A percentile compares a stretch with the other conserved stretches of the same genome.
Conservation (phyloP, 2,329 filamentous ascomycete genomes). For the Penicillium sp. region DNA sequence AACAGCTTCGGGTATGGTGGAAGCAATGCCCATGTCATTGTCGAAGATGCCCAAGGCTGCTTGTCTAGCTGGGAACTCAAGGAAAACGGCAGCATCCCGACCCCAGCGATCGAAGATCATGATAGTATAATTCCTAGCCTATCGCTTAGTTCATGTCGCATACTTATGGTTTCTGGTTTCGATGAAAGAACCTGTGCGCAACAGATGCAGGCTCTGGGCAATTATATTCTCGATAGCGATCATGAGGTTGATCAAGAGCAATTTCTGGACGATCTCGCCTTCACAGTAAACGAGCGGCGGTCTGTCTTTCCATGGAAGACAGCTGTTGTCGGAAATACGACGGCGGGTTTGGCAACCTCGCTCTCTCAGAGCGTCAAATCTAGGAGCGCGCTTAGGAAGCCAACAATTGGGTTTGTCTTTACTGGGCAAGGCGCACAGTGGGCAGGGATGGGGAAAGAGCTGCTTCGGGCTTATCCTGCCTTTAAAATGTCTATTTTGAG, state of each 20-base stretch:
- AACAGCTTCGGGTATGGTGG: conserved; percentile 50
- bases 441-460: conserved; percentile 30
- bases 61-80: conserved; percentile 1
- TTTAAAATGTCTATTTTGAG: neutral
- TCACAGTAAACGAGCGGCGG: conserved; percentile 22
- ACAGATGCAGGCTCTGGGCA: conserved; percentile 9
- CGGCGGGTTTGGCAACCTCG: neutral
- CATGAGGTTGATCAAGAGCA: neutral
- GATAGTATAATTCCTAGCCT: neutral
- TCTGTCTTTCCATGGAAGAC: conserved; percentile 20
- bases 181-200: conserved; percentile 20
- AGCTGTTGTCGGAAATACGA: conserved; percentile 7
- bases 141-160: neutral
- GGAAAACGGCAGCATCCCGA: neutral
- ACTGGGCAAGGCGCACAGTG: conserved; percentile 40
- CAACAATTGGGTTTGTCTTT: conserved; percentile 27
- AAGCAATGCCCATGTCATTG: conserved; percentile 46
- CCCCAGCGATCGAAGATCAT: neutral
- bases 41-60: conserved; percentile 29
- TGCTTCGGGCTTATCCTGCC: conserved; percentile 23
- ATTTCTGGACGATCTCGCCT: conserved; percentile 21
- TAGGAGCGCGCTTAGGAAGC: conserved; percentile 5
- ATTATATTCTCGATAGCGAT: conserved; percentile 8
- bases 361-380: conserved; percentile 3
- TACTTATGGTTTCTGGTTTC: conserved; percentile 26